Conservation (phyloP, 2,329 filamentous ascomycete species). For the Trichoderma simmonsii region DNA sequence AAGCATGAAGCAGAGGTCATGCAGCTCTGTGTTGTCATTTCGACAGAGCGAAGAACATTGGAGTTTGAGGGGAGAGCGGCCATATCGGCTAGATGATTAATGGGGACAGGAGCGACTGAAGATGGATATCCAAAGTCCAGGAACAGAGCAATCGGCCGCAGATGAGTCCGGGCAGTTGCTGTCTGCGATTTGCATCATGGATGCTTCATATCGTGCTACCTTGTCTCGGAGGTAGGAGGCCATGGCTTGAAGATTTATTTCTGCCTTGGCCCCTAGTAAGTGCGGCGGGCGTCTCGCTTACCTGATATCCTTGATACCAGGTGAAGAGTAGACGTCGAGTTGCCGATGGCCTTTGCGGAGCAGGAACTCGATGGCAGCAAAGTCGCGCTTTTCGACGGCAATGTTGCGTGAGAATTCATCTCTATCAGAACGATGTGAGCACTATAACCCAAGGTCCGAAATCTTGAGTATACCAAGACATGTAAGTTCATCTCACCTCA, state of each 20-base stretch:
- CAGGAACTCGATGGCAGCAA: slow-evolving; percentile 79
- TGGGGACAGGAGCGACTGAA: background rate
- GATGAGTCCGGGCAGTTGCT: background rate
- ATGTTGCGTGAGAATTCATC: slow-evolving; percentile 73
- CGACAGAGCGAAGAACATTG: background rate
- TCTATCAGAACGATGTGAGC: slow-evolving; percentile 40
- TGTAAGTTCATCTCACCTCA: slow-evolving; percentile 47
- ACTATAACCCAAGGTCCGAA: background rate
- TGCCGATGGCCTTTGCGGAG: slow-evolving; percentile 78
- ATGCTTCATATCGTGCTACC: no score
- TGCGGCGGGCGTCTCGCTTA: slow-evolving; percentile 22
- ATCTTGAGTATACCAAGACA: background rate
- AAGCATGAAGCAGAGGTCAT: background rate
- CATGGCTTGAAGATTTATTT: background rate
- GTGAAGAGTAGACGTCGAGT: slow-evolving; percentile 75
- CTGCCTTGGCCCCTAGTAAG: background rate
- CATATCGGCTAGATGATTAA: background rate
- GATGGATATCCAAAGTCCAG: background rate
- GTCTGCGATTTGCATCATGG: background rate
- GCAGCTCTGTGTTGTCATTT: background rate
- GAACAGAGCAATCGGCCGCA: background rate
- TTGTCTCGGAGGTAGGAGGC: background rate
- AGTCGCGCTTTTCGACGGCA: slow-evolving; percentile 75
- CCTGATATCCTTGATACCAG: slow-evolving; percentile 73
- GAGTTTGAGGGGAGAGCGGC: background rate